Percentiles rank a stretch among this genome's conserved stretches.
Conservation (phyloP, 176 grass and related monocot genomes). For the Triticum aestivum region IWGSC_CS_RefSeq_v2.1 NC_057799.1:519164604-519165103, state of each 20-base stretch:
- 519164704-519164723: background rate
- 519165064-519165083: background rate
- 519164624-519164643: constrained; percentile 34
- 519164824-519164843: constrained; percentile 35
- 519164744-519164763: background rate
- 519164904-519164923: constrained; percentile 44
- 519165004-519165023: background rate
- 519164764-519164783: background rate
- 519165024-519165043: background rate
- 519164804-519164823: constrained; percentile 25
- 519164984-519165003: background rate
- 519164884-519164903: constrained; percentile 31
- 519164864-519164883: constrained; percentile 41
- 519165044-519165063: background rate
- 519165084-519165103: constrained; percentile 32
- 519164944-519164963: constrained; percentile 23
- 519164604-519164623: constrained; percentile 11
- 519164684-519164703: constrained; percentile 40
- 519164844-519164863: background rate
- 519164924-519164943: constrained; percentile 29
- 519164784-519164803: background rate
- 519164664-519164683: constrained; percentile 45
- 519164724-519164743: background rate
- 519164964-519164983: background rate
- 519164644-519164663: constrained; percentile 34